Evolutionary conservation across 2,329 filamentous ascomycete species (phyloP).

Genomic region (Penicillium sp.): DNA sequence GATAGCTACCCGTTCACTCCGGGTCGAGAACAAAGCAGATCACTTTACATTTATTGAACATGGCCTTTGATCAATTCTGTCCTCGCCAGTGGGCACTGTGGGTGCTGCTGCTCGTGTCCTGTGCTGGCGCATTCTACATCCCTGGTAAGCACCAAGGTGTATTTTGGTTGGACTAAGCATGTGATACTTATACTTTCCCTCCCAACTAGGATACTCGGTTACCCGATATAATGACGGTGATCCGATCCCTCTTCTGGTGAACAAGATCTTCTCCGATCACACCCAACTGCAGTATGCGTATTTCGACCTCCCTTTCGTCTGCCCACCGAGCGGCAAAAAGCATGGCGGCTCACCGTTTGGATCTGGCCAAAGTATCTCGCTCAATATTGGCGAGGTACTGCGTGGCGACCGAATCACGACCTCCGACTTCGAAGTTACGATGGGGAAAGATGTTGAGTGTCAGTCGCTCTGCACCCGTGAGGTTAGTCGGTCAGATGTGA

Average conservation of each 20-base stretch:
- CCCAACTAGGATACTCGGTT: constrained; percentile 70
- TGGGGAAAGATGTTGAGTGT: constrained; percentile 73
- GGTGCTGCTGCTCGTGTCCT: constrained; percentile 38
- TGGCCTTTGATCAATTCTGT: constrained; percentile 11
- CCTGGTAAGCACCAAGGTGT: constrained; percentile 59
- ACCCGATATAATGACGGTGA: constrained; percentile 75
- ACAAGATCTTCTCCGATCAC: constrained; percentile 87
- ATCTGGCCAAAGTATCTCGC: constrained; percentile 71
- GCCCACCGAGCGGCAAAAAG: constrained; percentile 68
- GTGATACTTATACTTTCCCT: constrained; percentile 12
- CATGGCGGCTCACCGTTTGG: constrained; percentile 66
- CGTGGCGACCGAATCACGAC: constrained; percentile 81
- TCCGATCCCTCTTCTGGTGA: constrained; percentile 78
- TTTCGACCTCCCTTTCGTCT: constrained; percentile 83
- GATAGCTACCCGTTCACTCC: constrained; percentile 10
- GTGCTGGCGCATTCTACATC: constrained; percentile 73
- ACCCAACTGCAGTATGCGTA: constrained; percentile 91
- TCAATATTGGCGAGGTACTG: constrained; percentile 84
- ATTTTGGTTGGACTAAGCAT: not conserved
- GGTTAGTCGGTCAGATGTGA: constrained; percentile 62
- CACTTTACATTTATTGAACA: constrained; percentile 14
- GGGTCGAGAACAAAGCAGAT: constrained; percentile 4
- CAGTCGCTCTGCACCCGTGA: constrained; percentile 68
- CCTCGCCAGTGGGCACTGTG: constrained; percentile 23
- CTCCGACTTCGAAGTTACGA: constrained; percentile 76